Evolutionary conservation across 768 basidiomycete species (phyloP).

Genomic region (Pisolithus orientalis): DNA sequence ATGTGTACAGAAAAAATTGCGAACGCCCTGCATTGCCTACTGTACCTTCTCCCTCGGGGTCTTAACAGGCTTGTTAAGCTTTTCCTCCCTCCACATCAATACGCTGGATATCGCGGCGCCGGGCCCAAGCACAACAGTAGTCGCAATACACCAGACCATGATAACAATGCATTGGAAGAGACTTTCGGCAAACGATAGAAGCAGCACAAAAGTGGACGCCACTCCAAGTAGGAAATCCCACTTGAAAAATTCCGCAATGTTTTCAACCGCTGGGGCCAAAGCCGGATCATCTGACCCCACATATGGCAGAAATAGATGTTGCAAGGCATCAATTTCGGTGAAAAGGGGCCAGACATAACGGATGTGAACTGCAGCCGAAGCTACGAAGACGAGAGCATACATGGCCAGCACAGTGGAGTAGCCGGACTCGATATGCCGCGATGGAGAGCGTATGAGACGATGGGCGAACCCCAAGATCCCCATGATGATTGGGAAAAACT

Average conservation of each 20-base stretch:
- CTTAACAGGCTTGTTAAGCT: conserved; percentile 13
- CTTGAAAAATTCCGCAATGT: conserved; percentile 38
- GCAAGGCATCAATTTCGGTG: conserved; percentile 2
- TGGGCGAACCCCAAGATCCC: conserved; percentile 36
- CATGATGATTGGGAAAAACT: conserved; percentile 43
- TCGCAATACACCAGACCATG: conserved; percentile 38
- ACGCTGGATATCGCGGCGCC: conserved; percentile 45
- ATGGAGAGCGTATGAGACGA: conserved; percentile 30
- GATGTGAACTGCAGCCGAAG: conserved; percentile 23
- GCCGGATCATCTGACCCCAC: not conserved
- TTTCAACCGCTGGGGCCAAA: conserved; percentile 3
- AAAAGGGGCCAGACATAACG: conserved; percentile 14
- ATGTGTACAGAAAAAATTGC: not conserved
- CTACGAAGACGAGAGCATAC: conserved; percentile 11
- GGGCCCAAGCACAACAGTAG: conserved; percentile 39
- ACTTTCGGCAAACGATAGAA: conserved; percentile 43
- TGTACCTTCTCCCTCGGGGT: not conserved
- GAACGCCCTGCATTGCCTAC: not conserved
- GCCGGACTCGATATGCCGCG: conserved; percentile 11
- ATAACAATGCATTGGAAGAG: conserved; percentile 28
- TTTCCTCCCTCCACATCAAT: conserved; percentile 44
- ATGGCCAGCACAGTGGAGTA: conserved; percentile 15
- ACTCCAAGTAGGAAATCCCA: conserved; percentile 44
- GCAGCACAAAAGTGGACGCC: conserved; percentile 35
- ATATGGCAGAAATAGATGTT: conserved; percentile 10